Evolutionary conservation across 2,329 filamentous ascomycete species (phyloP).

Genomic region (Colletotrichum ledebouriae): DNA sequence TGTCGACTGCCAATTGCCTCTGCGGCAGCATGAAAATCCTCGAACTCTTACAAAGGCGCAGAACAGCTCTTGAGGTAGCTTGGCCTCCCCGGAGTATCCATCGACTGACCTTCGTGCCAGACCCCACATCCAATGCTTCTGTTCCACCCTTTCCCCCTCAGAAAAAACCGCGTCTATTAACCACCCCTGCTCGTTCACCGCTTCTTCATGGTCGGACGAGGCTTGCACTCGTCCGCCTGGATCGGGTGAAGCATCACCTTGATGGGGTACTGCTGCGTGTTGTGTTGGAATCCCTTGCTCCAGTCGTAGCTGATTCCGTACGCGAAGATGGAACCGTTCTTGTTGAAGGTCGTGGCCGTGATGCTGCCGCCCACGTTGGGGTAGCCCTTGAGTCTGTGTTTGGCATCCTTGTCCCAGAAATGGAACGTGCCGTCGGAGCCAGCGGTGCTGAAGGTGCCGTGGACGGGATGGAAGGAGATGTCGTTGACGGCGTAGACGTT

Average conservation of each 20-base stretch:
- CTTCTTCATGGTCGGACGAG: constrained; percentile 71
- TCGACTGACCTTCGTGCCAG: not conserved
- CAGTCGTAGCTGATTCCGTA: constrained; percentile 97
- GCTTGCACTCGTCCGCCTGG: constrained; percentile 72
- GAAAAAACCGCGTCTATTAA: not conserved
- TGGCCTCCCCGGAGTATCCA: not conserved
- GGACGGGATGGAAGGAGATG: constrained; percentile 96
- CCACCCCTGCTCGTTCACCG: constrained; percentile 55
- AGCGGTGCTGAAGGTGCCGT: constrained; percentile 98
- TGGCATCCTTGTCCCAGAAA: constrained; percentile 95
- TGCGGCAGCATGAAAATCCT: not conserved
- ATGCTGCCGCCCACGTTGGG: constrained; percentile 88
- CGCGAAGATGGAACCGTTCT: constrained; percentile 84
- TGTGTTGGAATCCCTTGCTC: constrained; percentile 94
- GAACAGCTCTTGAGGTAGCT: not conserved
- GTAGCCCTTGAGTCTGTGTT: constrained; percentile 91
- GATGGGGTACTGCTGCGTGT: constrained; percentile 79
- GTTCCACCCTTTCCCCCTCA: not conserved
- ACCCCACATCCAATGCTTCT: not conserved
- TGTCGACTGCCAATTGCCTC: not conserved
- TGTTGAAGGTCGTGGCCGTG: constrained; percentile 91
- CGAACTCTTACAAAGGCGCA: constrained; percentile 19
- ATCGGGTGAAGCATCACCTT: constrained; percentile 91
- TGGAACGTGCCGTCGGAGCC: constrained; percentile 97
- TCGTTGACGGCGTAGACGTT: constrained; percentile 97